Conservation (phyloP, 768 basidiomycete species). For the Suillus spraguei region DNA sequence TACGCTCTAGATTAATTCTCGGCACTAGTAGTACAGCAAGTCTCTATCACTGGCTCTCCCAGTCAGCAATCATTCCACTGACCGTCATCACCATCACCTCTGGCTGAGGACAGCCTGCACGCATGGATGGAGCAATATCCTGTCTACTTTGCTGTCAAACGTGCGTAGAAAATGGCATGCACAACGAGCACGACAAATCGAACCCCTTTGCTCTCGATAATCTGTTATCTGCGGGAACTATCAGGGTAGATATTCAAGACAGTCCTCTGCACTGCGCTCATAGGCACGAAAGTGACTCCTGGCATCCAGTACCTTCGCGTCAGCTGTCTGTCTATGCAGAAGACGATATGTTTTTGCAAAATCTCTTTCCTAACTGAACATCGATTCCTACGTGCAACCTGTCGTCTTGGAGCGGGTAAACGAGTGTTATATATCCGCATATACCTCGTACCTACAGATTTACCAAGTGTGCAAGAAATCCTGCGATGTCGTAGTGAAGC, state of each 20-base stretch:
- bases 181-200: constrained; percentile 3
- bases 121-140: not conserved
- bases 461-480: constrained; percentile 52
- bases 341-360: constrained; percentile 37
- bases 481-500: constrained; percentile 47
- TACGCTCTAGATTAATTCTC: not conserved
- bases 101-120: not conserved
- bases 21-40: not conserved
- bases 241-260: constrained; percentile 34
- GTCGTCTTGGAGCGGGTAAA: constrained; percentile 29
- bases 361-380: constrained; percentile 60
- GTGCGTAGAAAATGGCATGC: not conserved
- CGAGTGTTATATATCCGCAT: constrained; percentile 49
- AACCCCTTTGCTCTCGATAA: constrained; percentile 35
- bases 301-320: constrained; percentile 47
- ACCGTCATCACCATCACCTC: not conserved
- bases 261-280: constrained; percentile 38
- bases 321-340: constrained; percentile 31
- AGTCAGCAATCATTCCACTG: not conserved
- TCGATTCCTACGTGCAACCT: constrained; percentile 58
- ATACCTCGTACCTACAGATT: constrained; percentile 73
- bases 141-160: not conserved
- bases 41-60: not conserved
- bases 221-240: constrained; percentile 50
- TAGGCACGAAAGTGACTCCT: constrained; percentile 48